phyloP scores from a whole-genome alignment of 2,329 filamentous ascomycete genomes.

The Colletotrichum eremochloae region DNA sequence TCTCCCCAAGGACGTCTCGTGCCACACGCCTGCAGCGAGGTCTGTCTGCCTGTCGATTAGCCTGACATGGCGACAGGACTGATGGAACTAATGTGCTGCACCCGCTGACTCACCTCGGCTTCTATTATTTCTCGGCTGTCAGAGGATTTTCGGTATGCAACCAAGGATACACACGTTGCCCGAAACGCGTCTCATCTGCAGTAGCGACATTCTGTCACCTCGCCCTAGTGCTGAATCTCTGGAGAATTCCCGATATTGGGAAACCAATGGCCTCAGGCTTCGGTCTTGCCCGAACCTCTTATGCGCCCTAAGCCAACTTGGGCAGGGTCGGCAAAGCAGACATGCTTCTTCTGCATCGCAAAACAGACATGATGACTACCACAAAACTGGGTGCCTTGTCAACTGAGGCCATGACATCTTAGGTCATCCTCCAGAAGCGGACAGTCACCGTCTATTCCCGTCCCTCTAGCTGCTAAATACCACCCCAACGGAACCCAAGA shows the following conservation, averaged over 20 bases:
- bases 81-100: slow-evolving; percentile 12
- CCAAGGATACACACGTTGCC: slow-evolving; percentile 20
- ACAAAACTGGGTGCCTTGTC: slow-evolving; percentile 21
- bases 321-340: slow-evolving; percentile 10
- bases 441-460: slow-evolving; percentile 1
- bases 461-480: slow-evolving; percentile 18
- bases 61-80: slow-evolving; percentile 26
- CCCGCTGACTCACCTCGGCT: slow-evolving; percentile 34
- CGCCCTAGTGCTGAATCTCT: background rate
- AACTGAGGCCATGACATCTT: slow-evolving; percentile 16
- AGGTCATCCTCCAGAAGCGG: slow-evolving; percentile 30
- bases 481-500: slow-evolving; percentile 22
- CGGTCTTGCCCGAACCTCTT: slow-evolving; percentile 30
- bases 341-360: slow-evolving; percentile 14
- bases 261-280: slow-evolving; percentile 23
- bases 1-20: background rate
- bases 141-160: slow-evolving; percentile 18
- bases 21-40: background rate
- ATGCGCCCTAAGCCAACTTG: background rate
- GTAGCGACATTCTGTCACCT: slow-evolving; percentile 1
- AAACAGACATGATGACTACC: slow-evolving; percentile 27
- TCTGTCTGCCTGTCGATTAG: slow-evolving; percentile 29
- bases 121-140: slow-evolving; percentile 4
- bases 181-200: slow-evolving; percentile 16
- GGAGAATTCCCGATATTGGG: slow-evolving; percentile 14